These are phyloP conservation scores for Pseudocohnilembus persalinus DNA, from an alignment of 169 alveolate genomes.

Conservation along the genomic window DNA sequence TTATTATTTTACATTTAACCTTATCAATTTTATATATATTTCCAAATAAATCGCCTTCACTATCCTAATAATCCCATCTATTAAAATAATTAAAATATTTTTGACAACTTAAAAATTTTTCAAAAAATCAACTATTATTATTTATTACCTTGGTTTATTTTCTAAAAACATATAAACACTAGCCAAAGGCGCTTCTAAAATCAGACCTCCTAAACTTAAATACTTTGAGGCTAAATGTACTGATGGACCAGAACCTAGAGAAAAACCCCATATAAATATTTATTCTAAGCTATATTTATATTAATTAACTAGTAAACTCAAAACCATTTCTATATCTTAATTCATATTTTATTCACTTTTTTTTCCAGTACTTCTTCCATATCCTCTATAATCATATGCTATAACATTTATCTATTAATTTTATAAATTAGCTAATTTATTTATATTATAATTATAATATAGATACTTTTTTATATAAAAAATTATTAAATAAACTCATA, in stretches of 20 bases:
- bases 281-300: conserved; percentile 18
- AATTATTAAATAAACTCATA: no score
- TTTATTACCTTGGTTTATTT: conserved; percentile 2
- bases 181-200: conserved; percentile 46
- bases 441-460: neutral
- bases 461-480: neutral
- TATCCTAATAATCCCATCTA: conserved; percentile 2
- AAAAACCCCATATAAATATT: conserved; percentile 45
- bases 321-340: conserved; percentile 39
- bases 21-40: conserved; percentile 23
- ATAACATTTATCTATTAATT: conserved; percentile 23
- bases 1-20: conserved; percentile 32
- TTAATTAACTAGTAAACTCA: conserved; percentile 20
- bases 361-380: conserved; percentile 40
- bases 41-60: conserved; percentile 18
- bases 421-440: neutral
- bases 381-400: conserved; percentile 51
- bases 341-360: conserved; percentile 22
- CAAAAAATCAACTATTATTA: no score
- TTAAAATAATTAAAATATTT: no score
- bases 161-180: conserved; percentile 27
- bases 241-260: conserved; percentile 43
- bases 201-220: conserved; percentile 30
- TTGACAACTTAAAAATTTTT: no score
- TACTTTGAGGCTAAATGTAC: conserved; percentile 35